phyloP scores from a whole-genome alignment of 371 early-diverging fungal species.

The Funneliformis caledonium region DNA sequence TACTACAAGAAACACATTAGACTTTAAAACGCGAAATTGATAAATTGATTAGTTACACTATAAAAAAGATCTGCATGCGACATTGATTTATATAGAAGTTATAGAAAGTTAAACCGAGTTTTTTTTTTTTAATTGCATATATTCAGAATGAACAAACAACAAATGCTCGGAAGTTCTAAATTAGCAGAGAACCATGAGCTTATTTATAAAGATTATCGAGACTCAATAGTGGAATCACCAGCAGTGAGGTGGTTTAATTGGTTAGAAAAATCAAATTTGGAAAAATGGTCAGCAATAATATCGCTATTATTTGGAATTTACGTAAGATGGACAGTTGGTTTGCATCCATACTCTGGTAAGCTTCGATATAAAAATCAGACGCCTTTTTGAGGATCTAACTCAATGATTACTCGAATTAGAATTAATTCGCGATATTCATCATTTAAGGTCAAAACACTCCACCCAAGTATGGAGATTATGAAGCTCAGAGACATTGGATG shows the following conservation, averaged over 20 bases:
- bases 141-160: no score
- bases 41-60: no score
- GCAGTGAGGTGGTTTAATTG: slow-evolving; percentile 24
- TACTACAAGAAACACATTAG: no score
- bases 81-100: no score
- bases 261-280: neutral
- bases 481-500: slow-evolving; percentile 98
- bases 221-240: neutral
- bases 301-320: slow-evolving; percentile 63
- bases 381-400: neutral
- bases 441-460: slow-evolving; percentile 52
- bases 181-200: no score
- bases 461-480: slow-evolving; percentile 94
- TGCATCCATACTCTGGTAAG: slow-evolving; percentile 82
- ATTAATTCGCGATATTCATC: neutral
- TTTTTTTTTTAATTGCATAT: no score
- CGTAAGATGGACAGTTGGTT: slow-evolving; percentile 73
- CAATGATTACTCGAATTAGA: neutral
- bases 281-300: neutral
- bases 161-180: no score
- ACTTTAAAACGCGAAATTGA: no score
- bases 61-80: no score
- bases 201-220: neutral
- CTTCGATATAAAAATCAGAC: neutral
- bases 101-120: no score